A percentile compares a stretch with the other conserved stretches of the same genome.
Evolutionary conservation across 805 yeast genomes (phyloP).

Genomic region (Lachancea nothofagi): DNA sequence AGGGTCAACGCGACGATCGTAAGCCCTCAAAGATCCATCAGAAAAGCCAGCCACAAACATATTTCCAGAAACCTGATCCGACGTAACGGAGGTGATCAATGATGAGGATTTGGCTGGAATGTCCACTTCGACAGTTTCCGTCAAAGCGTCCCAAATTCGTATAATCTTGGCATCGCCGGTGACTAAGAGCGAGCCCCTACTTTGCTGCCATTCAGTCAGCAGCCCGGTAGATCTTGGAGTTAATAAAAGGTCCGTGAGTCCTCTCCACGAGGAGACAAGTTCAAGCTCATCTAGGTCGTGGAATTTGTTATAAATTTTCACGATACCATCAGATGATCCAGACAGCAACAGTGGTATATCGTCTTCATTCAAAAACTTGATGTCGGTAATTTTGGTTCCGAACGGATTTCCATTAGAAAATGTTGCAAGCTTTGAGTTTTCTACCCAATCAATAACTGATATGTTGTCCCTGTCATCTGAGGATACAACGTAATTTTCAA

Average conservation of each 20-base stretch:
- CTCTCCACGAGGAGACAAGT: conserved; percentile 86
- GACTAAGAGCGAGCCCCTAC: conserved; percentile 81
- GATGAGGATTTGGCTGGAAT: conserved; percentile 89
- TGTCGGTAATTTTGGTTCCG: conserved; percentile 84
- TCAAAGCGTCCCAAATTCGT: conserved; percentile 93
- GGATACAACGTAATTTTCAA: conserved; percentile 75
- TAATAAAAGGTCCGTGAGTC: conserved; percentile 74
- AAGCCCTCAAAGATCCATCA: conserved; percentile 83
- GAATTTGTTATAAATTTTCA: conserved; percentile 76
- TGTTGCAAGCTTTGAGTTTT: conserved; percentile 49
- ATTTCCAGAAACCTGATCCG: conserved; percentile 94
- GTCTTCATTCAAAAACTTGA: conserved; percentile 85
- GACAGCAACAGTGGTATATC: conserved; percentile 79
- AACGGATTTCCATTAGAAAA: conserved; percentile 81
- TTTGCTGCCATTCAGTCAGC: conserved; percentile 94
- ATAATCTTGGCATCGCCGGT: conserved; percentile 94
- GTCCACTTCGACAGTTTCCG: conserved; percentile 80
- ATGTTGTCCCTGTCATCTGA: conserved; percentile 81
- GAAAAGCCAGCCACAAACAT: conserved; percentile 87
- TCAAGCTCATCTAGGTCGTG: conserved; percentile 51
- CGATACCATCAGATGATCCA: conserved; percentile 93
- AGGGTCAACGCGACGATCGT: conserved; percentile 81
- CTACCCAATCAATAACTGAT: conserved; percentile 84
- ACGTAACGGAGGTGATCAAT: conserved; percentile 81
- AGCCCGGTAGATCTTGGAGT: conserved; percentile 80